These are phyloP conservation scores for Pelagophyceae sp. DNA, from an alignment of 352 stramenopile genomes.

Conservation along the genomic window DNA sequence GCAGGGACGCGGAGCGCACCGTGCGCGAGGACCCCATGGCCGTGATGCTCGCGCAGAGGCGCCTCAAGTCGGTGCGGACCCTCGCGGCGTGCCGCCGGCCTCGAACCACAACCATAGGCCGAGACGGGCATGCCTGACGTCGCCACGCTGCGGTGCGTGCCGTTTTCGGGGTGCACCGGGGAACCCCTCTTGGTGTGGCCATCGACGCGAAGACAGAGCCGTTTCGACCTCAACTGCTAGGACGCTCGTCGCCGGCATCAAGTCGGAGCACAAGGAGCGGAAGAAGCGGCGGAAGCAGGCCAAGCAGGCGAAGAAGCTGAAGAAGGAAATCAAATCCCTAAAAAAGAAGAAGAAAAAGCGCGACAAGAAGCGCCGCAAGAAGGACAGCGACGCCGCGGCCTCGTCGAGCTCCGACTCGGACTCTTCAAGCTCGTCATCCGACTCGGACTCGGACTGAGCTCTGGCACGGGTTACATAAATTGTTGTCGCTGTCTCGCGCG, in stretches of 20 bases:
- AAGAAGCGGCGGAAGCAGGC: slow-evolving; percentile 23
- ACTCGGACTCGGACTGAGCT: neutral
- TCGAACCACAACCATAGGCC: too few relatives aligned
- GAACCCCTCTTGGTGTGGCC: too few relatives aligned
- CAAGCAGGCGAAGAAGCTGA: slow-evolving; percentile 23
- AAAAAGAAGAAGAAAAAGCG: slow-evolving; percentile 10
- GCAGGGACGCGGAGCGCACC: slow-evolving; percentile 24
- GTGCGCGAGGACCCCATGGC: slow-evolving; percentile 32
- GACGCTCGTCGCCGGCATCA: slow-evolving; percentile 5
- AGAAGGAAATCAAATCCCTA: slow-evolving; percentile 15
- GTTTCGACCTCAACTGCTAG: neutral
- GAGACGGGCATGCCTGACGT: too few relatives aligned
- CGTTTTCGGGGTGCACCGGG: too few relatives aligned
- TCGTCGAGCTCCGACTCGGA: neutral
- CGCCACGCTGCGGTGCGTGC: too few relatives aligned
- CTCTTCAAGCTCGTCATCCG: neutral
- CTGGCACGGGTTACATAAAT: neutral
- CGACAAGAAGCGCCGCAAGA: slow-evolving; percentile 4
- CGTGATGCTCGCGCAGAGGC: neutral
- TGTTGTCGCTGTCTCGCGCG: too few relatives aligned
- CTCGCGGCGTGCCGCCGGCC: neutral
- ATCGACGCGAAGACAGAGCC: neutral
- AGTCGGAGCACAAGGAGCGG: slow-evolving; percentile 9
- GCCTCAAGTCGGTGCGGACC: neutral
- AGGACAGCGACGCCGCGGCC: neutral